A percentile compares a stretch with the other conserved stretches of the same genome.
phyloP scores from a whole-genome alignment of 2,329 filamentous ascomycete species.

The Didymella keratinophila region DNA sequence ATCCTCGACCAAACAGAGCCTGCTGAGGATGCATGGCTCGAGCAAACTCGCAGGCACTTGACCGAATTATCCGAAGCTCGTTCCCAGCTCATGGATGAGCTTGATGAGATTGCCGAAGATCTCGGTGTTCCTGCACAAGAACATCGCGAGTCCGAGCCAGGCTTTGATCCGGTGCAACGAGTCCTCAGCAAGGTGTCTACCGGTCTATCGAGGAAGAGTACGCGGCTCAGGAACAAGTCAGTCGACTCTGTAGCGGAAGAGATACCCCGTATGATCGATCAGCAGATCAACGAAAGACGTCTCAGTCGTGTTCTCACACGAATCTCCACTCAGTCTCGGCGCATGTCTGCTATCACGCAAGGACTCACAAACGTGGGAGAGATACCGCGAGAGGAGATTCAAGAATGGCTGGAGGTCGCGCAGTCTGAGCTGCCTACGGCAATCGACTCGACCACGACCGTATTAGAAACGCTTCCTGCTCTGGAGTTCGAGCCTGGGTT shows the following conservation, averaged over 20 bases:
- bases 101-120: slow-evolving; percentile 43
- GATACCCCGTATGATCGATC: slow-evolving; percentile 25
- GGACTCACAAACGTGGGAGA: not conserved
- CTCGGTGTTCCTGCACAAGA: slow-evolving; percentile 30
- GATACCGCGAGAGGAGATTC: slow-evolving; percentile 17
- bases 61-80: slow-evolving; percentile 33
- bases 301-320: slow-evolving; percentile 25
- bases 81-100: slow-evolving; percentile 33
- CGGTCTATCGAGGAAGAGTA: slow-evolving; percentile 14
- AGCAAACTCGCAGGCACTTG: slow-evolving; percentile 30
- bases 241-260: slow-evolving; percentile 28
- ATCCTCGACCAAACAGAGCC: slow-evolving; percentile 15
- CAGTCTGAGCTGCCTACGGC: slow-evolving; percentile 29
- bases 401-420: slow-evolving; percentile 31
- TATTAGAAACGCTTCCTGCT: not conserved
- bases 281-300: slow-evolving; percentile 8
- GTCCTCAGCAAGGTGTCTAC: slow-evolving; percentile 23
- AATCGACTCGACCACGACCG: slow-evolving; percentile 27
- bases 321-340: slow-evolving; percentile 24
- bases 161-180: slow-evolving; percentile 20
- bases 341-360: slow-evolving; percentile 22
- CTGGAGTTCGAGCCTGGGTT: not conserved
- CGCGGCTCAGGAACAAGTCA: slow-evolving; percentile 30
- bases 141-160: slow-evolving; percentile 5
- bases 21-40: slow-evolving; percentile 30